phyloP scores from a whole-genome alignment of 1,139 yeast species.

The Kodamaea plutei region DNA sequence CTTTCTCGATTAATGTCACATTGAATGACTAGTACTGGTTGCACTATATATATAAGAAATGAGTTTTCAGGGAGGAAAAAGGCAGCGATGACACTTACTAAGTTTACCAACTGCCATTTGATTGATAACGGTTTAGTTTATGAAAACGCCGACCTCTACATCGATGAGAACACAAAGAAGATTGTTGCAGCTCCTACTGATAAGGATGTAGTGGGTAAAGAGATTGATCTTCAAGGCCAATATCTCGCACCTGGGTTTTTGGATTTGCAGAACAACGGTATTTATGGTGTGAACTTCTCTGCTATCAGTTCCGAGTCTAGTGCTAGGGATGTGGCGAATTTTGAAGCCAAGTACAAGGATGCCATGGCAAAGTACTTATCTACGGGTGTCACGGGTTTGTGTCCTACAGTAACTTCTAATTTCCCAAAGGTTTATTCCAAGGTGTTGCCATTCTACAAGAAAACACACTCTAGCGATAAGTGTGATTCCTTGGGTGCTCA shows the following conservation, averaged over 20 bases:
- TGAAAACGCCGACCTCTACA: conserved; percentile 40
- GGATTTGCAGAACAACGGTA: conserved; percentile 61
- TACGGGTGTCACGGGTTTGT: conserved; percentile 57
- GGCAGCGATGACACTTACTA: conserved; percentile 12
- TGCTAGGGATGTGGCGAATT: conserved; percentile 29
- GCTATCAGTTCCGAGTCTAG: conserved; percentile 33
- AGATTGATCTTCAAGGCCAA: conserved; percentile 46
- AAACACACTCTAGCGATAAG: conserved; percentile 30
- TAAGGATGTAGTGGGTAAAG: conserved; percentile 15
- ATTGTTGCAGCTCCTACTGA: conserved; percentile 32
- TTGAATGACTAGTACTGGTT: too few relatives aligned
- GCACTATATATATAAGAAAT: conserved; percentile 4
- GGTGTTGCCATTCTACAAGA: conserved; percentile 46
- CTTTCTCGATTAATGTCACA: too few relatives aligned
- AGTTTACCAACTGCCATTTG: conserved; percentile 49
- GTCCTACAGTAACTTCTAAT: conserved; percentile 61
- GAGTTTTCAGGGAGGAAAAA: too few relatives aligned
- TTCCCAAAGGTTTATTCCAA: conserved; percentile 50
- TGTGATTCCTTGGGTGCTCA: conserved; percentile 63
- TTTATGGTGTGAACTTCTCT: conserved; percentile 57
- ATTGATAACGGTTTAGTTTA: conserved; percentile 48
- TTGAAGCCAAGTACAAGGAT: conserved; percentile 33
- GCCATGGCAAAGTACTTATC: conserved; percentile 47
- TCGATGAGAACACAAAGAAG: conserved; percentile 41
- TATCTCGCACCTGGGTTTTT: conserved; percentile 57